Evolutionary conservation across 257 asterid species (phyloP).

Genomic region (Solanum chiquidenum): DNA sequence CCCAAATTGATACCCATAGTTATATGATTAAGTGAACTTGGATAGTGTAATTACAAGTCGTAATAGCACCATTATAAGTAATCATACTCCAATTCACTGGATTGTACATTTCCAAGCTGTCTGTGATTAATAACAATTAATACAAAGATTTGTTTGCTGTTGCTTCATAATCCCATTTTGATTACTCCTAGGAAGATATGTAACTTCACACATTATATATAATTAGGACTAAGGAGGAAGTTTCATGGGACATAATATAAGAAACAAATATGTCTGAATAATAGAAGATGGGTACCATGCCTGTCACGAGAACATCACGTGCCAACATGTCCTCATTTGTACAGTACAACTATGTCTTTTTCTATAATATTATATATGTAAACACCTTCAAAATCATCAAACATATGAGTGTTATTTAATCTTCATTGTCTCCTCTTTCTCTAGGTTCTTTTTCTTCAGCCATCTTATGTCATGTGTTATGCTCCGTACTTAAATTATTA

Average conservation of each 20-base stretch:
- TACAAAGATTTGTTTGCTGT: neutral
- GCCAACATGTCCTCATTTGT: neutral
- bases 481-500: neutral
- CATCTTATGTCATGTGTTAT: neutral
- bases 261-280: neutral
- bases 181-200: neutral
- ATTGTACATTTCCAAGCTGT: neutral
- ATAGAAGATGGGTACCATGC: conserved; percentile 1
- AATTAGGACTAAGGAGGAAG: neutral
- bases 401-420: neutral
- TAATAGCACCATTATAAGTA: neutral
- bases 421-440: neutral
- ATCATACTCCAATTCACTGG: neutral
- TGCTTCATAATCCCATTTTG: neutral
- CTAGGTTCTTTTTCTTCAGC: neutral
- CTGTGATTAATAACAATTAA: neutral
- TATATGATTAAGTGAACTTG: neutral
- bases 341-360: neutral
- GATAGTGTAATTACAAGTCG: neutral
- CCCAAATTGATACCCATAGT: neutral
- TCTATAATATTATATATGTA: neutral
- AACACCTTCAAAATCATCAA: neutral
- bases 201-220: neutral
- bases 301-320: conserved; percentile 2
- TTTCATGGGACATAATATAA: neutral